Evolutionary conservation across 768 basidiomycete genomes (phyloP).

Genomic region (Candolleomyces eurysporus): DNA sequence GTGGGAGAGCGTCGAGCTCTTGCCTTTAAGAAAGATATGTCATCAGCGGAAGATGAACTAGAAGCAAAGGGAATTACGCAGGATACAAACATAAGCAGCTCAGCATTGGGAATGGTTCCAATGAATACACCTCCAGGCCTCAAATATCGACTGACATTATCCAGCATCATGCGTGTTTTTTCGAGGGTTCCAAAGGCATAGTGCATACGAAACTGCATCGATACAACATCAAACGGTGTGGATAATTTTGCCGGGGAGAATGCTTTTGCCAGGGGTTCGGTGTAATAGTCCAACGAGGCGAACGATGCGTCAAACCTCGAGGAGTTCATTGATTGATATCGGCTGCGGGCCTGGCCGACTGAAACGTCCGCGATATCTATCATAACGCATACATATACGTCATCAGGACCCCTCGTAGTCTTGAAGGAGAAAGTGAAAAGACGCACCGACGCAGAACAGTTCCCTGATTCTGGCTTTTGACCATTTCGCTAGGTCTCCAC

Average conservation of each 20-base stretch:
- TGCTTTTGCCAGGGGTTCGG: conserved; percentile 64
- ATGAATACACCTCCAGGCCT: conserved; percentile 87
- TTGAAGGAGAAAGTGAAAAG: background rate
- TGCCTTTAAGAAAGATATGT: conserved; percentile 41
- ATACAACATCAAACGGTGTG: conserved; percentile 87
- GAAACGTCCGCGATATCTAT: conserved; percentile 89
- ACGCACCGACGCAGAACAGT: conserved; percentile 76
- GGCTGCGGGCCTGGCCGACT: conserved; percentile 78
- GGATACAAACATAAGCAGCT: conserved; percentile 62
- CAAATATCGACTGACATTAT: conserved; percentile 81
- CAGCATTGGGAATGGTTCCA: conserved; percentile 94
- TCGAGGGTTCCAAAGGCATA: conserved; percentile 91
- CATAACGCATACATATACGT: background rate
- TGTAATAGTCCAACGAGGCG: conserved; percentile 86
- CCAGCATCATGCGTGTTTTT: conserved; percentile 89
- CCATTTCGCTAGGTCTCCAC: conserved; percentile 97
- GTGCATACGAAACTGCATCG: conserved; percentile 99
- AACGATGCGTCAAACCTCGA: conserved; percentile 75
- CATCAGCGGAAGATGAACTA: conserved; percentile 2
- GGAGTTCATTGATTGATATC: conserved; percentile 53
- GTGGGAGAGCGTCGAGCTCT: conserved; percentile 67
- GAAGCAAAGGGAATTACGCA: conserved; percentile 29
- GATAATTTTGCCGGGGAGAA: conserved; percentile 62
- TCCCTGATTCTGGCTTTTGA: conserved; percentile 78
- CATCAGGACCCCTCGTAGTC: conserved; percentile 1